phyloP scores from a whole-genome alignment of 192 early-diverging fungal genomes.

The Phlyctochytrium bullatum region DNA sequence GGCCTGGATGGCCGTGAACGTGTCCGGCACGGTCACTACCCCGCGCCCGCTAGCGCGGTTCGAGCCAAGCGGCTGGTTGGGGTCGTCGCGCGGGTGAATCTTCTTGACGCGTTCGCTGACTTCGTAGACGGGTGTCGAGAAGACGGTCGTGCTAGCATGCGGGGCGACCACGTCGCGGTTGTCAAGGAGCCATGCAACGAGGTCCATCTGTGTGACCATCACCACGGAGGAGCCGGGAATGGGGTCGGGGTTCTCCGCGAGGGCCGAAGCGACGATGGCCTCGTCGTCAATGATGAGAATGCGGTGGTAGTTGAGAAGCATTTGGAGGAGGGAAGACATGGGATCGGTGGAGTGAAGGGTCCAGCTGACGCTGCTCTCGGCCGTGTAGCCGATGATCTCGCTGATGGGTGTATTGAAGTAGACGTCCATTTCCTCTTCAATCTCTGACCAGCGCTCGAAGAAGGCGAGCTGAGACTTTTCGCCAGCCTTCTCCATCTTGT shows the following conservation, averaged over 20 bases:
- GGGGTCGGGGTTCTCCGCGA: slow-evolving; percentile 15
- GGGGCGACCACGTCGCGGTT: slow-evolving; percentile 18
- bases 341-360: slow-evolving; percentile 38
- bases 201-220: slow-evolving; percentile 39
- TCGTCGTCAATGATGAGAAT: slow-evolving; percentile 42
- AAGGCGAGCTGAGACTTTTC: neutral
- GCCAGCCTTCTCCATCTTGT: slow-evolving; percentile 27
- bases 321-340: slow-evolving; percentile 35
- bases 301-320: slow-evolving; percentile 45
- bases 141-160: slow-evolving; percentile 10
- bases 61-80: neutral
- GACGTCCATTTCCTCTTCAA: slow-evolving; percentile 23
- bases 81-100: slow-evolving; percentile 2
- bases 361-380: slow-evolving; percentile 37
- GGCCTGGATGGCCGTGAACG: slow-evolving; percentile 35
- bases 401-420: slow-evolving; percentile 42
- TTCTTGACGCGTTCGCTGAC: slow-evolving; percentile 12
- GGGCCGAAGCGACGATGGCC: slow-evolving; percentile 5
- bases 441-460: slow-evolving; percentile 1
- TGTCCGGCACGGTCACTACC: slow-evolving; percentile 38
- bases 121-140: slow-evolving; percentile 7
- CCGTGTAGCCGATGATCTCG: slow-evolving; percentile 29
- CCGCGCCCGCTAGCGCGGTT: neutral
- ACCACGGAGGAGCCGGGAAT: slow-evolving; percentile 22
- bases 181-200: slow-evolving; percentile 28